A percentile compares a stretch with the other conserved stretches of the same genome.
Conservation (phyloP, 495 filamentous ascomycete genomes). For the Trichoderma asperelloides region DNA sequence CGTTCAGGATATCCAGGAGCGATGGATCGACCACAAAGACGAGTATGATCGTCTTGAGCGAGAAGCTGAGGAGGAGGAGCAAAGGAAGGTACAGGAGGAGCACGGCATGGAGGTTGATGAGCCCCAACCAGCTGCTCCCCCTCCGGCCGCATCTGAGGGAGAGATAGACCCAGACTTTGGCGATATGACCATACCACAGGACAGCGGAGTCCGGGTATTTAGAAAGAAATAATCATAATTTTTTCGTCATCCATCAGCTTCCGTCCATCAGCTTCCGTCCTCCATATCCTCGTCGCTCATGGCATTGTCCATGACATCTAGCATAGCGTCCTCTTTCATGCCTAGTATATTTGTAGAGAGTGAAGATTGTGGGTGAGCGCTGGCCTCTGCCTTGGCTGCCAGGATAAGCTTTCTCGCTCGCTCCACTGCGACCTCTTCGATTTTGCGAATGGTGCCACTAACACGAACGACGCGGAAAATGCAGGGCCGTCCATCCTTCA, state of each 20-base stretch:
- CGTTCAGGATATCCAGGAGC: slow-evolving; percentile 80
- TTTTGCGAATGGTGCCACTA: slow-evolving; percentile 89
- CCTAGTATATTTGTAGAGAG: slow-evolving; percentile 9
- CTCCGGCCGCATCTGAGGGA: not conserved
- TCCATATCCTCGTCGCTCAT: slow-evolving; percentile 43
- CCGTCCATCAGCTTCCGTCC: slow-evolving; percentile 24
- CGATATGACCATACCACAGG: slow-evolving; percentile 12
- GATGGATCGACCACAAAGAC: slow-evolving; percentile 87
- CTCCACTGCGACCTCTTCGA: slow-evolving; percentile 78
- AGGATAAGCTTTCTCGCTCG: slow-evolving; percentile 64
- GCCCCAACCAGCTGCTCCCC: not conserved
- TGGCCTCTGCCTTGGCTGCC: slow-evolving; percentile 40
- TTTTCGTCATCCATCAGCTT: not conserved
- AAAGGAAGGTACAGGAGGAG: slow-evolving; percentile 24
- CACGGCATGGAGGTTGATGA: slow-evolving; percentile 9
- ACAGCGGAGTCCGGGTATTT: slow-evolving; percentile 32
- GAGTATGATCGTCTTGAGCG: slow-evolving; percentile 76
- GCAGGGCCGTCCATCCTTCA: slow-evolving; percentile 47
- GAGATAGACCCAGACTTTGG: slow-evolving; percentile 12
- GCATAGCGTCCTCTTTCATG: slow-evolving; percentile 28
- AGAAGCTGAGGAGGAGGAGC: slow-evolving; percentile 54
- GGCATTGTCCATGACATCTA: slow-evolving; percentile 31
- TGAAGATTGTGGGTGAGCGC: not conserved
- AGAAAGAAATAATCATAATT: slow-evolving; percentile 28
- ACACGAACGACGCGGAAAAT: slow-evolving; percentile 82